Evolutionary conservation across 2,329 filamentous ascomycete species (phyloP).

Genomic region (Colletotrichum cereale): DNA sequence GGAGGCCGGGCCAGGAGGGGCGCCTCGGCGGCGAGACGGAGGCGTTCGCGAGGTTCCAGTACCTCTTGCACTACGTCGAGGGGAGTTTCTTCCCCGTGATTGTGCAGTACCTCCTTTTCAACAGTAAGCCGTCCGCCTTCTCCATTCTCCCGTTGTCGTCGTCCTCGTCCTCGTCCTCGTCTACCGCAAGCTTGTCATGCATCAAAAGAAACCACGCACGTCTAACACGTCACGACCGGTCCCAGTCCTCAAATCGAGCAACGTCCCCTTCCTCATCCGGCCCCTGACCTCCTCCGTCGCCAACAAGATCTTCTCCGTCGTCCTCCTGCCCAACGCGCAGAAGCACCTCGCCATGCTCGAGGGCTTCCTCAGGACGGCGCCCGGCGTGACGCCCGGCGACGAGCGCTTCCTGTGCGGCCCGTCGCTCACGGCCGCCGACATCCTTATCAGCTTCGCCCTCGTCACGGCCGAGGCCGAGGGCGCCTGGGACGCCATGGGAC

Average conservation of each 20-base stretch:
- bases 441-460: constrained; percentile 66
- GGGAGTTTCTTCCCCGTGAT: constrained; percentile 84
- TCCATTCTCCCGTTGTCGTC: not conserved
- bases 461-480: constrained; percentile 53
- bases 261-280: constrained; percentile 66
- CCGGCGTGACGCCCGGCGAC: constrained; percentile 45
- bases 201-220: no score
- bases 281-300: constrained; percentile 63
- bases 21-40: constrained; percentile 72
- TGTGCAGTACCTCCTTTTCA: constrained; percentile 63
- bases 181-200: not conserved
- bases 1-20: constrained; percentile 68
- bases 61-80: constrained; percentile 87
- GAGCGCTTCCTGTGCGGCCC: constrained; percentile 63
- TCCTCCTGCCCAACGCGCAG: constrained; percentile 62
- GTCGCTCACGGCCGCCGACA: constrained; percentile 64
- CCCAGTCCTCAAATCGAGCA: constrained; percentile 57
- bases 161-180: no score
- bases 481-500: constrained; percentile 55
- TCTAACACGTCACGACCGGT: not conserved
- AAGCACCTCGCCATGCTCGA: constrained; percentile 63
- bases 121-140: not conserved
- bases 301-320: constrained; percentile 54
- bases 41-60: constrained; percentile 70
- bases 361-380: constrained; percentile 59